A percentile compares a stretch with the other conserved stretches of the same genome.
Conservation (phyloP, 306 rosid genomes). For the Sindora glabra region DNA sequence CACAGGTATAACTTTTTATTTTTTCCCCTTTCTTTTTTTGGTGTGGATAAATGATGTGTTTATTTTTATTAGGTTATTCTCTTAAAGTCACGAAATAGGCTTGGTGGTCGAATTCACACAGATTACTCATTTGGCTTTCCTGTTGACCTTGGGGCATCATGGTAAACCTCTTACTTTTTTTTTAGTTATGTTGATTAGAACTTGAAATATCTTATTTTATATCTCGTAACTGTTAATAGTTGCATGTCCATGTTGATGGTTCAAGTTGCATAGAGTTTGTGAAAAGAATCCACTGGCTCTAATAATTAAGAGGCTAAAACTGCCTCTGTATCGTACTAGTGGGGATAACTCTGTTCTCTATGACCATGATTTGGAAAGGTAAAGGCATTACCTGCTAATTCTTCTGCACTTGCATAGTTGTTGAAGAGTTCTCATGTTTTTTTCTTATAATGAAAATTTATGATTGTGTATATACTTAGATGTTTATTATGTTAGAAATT, state of each 20-base stretch:
- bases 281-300: conserved; percentile 95
- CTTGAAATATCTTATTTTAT: background rate
- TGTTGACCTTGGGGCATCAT: conserved; percentile 92
- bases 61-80: conserved; percentile 59
- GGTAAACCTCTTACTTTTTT: conserved; percentile 33
- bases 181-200: too few species aligned
- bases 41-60: background rate
- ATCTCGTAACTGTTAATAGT: background rate
- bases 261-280: conserved; percentile 97
- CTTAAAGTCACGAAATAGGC: conserved; percentile 78
- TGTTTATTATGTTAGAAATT: background rate
- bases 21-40: too few species aligned
- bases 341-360: conserved; percentile 95
- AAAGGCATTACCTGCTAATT: background rate
- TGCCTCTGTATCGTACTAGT: conserved; percentile 91
- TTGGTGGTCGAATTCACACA: conserved; percentile 90
- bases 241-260: background rate
- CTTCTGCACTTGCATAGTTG: background rate
- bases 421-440: background rate
- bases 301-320: conserved; percentile 76
- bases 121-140: conserved; percentile 97
- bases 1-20: too few species aligned
- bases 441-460: background rate
- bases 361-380: conserved; percentile 98
- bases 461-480: background rate